Conservation (phyloP, 2,329 filamentous ascomycete species). For the Rutstroemia sp. region DNA sequence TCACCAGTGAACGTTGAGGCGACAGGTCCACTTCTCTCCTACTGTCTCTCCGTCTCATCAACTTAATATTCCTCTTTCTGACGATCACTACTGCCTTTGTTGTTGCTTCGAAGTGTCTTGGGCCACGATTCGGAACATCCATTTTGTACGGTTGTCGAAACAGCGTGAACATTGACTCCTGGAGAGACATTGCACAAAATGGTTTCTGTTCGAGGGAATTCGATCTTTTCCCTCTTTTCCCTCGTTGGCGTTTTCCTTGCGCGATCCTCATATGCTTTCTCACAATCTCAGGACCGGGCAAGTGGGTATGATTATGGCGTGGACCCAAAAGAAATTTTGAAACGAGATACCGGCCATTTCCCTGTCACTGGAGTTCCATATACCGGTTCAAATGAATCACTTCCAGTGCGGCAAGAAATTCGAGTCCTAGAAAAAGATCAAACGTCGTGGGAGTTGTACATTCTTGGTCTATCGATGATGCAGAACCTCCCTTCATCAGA, state of each 20-base stretch:
- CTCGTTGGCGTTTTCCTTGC: neutral
- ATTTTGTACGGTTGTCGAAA: neutral
- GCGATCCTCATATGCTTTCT: neutral
- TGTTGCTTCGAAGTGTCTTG: no score
- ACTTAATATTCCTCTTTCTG: no score
- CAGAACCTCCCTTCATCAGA: conserved; percentile 17
- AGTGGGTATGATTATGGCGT: conserved; percentile 20
- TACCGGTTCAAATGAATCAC: conserved; percentile 14
- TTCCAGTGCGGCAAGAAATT: conserved; percentile 21
- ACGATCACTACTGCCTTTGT: no score
- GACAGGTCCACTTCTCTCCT: no score
- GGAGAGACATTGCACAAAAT: neutral
- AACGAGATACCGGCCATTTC: conserved; percentile 12
- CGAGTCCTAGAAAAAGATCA: conserved; percentile 20
- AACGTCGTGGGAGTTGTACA: conserved; percentile 23
- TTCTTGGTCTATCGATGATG: conserved; percentile 24
- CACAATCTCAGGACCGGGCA: neutral
- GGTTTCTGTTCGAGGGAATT: neutral
- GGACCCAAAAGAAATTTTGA: conserved; percentile 10
- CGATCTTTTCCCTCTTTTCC: neutral
- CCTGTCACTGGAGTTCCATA: conserved; percentile 8
- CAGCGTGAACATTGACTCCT: neutral
- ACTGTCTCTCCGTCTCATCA: no score
- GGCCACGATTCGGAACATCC: no score
- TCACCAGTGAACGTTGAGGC: no score